phyloP scores from a whole-genome alignment of 1,139 yeast genomes.

The Suhomyces choctaworum region DNA sequence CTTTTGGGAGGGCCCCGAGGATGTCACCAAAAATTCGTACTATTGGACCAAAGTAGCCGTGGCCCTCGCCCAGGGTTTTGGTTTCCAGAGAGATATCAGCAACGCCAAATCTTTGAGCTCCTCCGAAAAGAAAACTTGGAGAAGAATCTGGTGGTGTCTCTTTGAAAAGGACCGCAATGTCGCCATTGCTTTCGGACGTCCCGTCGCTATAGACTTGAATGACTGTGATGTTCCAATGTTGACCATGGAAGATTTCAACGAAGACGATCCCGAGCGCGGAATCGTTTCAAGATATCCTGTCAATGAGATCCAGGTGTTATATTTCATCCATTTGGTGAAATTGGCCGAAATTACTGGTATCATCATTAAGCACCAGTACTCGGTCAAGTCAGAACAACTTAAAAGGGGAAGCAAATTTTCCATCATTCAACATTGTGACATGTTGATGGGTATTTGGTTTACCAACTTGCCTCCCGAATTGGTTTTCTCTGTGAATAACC shows the following conservation, averaged over 20 bases:
- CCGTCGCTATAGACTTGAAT: constrained; percentile 64
- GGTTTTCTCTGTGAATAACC: constrained; percentile 61
- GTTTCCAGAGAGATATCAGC: constrained; percentile 61
- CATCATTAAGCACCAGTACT: constrained; percentile 68
- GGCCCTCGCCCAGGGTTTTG: constrained; percentile 76
- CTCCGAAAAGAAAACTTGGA: constrained; percentile 58
- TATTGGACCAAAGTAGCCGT: constrained; percentile 79
- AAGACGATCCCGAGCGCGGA: constrained; percentile 52
- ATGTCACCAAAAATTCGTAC: constrained; percentile 69
- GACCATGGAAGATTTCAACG: constrained; percentile 61
- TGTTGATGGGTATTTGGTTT: constrained; percentile 81
- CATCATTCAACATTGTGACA: constrained; percentile 70
- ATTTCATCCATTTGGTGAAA: constrained; percentile 64
- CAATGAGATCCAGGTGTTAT: constrained; percentile 51
- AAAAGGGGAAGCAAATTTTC: constrained; percentile 50
- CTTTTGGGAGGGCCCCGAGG: constrained; percentile 81
- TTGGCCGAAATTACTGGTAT: constrained; percentile 75
- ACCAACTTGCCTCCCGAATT: constrained; percentile 65
- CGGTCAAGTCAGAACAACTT: constrained; percentile 64
- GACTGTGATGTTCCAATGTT: constrained; percentile 82
- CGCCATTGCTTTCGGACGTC: constrained; percentile 79
- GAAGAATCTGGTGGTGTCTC: constrained; percentile 79
- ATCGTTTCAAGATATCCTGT: constrained; percentile 47
- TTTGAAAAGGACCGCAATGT: constrained; percentile 71
- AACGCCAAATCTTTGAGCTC: constrained; percentile 31